Base-by-base conservation (phyloP, 1,139 yeast species). In the Hyphopichia pseudoburtonii region DNA sequence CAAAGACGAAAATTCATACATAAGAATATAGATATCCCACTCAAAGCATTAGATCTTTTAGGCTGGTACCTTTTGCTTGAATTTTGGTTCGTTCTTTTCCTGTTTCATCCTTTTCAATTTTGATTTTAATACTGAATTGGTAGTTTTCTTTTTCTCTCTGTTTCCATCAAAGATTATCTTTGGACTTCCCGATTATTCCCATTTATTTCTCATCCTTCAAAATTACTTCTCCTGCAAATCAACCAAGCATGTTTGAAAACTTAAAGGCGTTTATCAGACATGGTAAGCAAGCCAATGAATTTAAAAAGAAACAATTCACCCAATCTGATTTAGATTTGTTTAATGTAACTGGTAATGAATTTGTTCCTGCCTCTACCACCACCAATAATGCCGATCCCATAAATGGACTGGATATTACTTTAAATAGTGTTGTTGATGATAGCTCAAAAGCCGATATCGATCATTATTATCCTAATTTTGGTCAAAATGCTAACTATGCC, bases 181-280 rank as follows among this genome's bases (percentile, higher is more conserved):
- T n/a, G n/a, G n/a, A n/a, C n/a, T n/a, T 12, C n/a, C n/a, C 7
- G 7, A 8, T 24, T 24, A 8, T 10, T 7, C 10, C 23, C 7
- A 21, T 10, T 21, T 21, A 7, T 21, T 21, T 10, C n/a, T 16
- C 21, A 7, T 15, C 30, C 10, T 7, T 18, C 15, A n/a, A 11
- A 4, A 11, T 12, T 28, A 28, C 30, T 16, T 22, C 37, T 16
- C 37, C 33, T 32, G 5, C 14, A 8, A n/a, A 16, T 5, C 16
- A 17, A 17, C 32, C 28, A 34, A 40, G 35, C 36, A 71, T 72
- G 76, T 70, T 71, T 56, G 73, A 67, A 72, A 85, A 85, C 55
- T 66, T 86, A 43, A 82, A 82, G 60, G 87, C 88, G 49, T 84
- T 86, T 56, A 86, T 86, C 42, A 80, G 95, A 51, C 94, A 86